These are phyloP conservation scores for Fraxinus platypoda DNA, from an alignment of 305 asterid species.

Conservation along the genomic window DNA sequence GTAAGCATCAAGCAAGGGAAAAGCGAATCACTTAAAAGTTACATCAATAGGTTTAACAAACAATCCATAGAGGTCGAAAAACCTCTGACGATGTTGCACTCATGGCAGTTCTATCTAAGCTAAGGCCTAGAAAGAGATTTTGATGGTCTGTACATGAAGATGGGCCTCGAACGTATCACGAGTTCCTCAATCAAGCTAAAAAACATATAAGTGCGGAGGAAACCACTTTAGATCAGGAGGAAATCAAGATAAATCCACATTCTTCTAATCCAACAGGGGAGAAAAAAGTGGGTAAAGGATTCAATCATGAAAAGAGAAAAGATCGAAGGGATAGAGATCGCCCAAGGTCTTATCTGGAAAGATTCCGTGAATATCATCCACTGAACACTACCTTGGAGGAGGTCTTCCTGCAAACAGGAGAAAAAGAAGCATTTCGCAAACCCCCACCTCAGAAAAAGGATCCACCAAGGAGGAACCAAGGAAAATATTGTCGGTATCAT, in stretches of 20 bases:
- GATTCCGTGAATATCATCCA: too few species aligned
- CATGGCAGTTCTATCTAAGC: background rate
- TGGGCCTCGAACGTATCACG: background rate
- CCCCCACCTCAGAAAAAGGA: background rate
- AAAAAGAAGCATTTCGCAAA: too few species aligned
- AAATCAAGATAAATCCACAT: background rate
- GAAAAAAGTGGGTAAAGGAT: background rate
- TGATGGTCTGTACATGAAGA: background rate
- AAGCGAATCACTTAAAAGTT: background rate
- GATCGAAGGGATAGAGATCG: too few species aligned
- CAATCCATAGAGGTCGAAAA: too few species aligned
- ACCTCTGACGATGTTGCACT: too few species aligned
- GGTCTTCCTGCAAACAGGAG: background rate
- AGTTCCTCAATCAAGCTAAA: background rate
- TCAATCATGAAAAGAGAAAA: too few species aligned
- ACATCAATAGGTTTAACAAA: background rate
- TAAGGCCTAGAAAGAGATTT: background rate
- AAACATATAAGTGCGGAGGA: background rate
- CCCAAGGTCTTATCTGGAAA: too few species aligned
- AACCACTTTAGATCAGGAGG: background rate
- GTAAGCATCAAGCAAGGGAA: background rate
- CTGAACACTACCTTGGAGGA: too few species aligned
- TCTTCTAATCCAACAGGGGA: background rate
- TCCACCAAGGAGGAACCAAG: background rate
- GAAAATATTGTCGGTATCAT: background rate